Evolutionary conservation across 441 rosid species (phyloP).

Genomic region (Corymbia citriodora): DNA sequence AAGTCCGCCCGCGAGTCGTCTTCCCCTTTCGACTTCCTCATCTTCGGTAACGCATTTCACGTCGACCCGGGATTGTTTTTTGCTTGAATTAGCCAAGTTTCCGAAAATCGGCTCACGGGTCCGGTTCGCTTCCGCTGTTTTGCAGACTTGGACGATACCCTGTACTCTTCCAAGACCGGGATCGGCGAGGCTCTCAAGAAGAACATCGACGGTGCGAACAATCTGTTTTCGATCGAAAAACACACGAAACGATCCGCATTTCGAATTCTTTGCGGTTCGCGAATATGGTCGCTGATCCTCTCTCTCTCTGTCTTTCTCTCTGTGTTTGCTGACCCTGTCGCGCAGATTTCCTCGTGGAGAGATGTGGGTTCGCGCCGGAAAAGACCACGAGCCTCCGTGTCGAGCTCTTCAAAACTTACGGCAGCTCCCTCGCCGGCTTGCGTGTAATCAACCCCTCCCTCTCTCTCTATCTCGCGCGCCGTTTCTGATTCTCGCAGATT

Average conservation of each 20-base stretch:
- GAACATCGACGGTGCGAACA: conserved; percentile 8
- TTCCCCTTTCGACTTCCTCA: conserved; percentile 5
- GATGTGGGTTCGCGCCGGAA: background rate
- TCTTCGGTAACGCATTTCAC: background rate
- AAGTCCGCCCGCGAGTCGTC: background rate
- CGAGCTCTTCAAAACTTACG: conserved; percentile 14
- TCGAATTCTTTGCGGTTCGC: background rate
- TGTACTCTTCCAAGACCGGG: conserved; percentile 10
- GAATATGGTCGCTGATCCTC: background rate
- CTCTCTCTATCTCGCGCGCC: background rate
- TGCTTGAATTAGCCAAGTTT: rapidly evolving
- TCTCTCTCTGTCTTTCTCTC: background rate
- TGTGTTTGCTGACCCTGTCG: background rate
- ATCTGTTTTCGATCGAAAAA: background rate
- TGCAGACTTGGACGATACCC: conserved; percentile 17
- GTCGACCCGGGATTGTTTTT: background rate
- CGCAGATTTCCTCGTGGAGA: conserved; percentile 7
- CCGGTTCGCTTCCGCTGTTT: background rate
- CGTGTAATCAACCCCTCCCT: background rate
- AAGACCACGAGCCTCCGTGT: conserved; percentile 3
- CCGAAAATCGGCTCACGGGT: background rate
- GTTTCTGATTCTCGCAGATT: background rate
- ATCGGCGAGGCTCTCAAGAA: conserved; percentile 7
- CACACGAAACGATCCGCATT: background rate
- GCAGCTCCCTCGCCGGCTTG: conserved; percentile 18